These are phyloP conservation scores for Prunus armeniaca DNA, from an alignment of 306 rosid genomes.

Conservation along the genomic window DNA sequence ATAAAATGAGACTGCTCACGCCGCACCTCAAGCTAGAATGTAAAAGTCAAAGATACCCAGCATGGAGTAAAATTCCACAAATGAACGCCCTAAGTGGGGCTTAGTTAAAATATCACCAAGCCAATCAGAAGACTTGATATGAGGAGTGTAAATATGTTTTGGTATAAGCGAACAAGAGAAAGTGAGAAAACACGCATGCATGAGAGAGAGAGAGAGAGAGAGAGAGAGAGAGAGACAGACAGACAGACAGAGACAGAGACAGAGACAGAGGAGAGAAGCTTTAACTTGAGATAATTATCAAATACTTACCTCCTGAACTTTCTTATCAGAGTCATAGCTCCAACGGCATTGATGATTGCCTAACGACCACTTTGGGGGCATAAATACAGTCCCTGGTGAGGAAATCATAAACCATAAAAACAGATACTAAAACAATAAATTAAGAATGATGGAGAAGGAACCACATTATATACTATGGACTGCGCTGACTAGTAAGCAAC, in stretches of 20 bases:
- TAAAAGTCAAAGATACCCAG: background rate
- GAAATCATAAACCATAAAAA: constrained; percentile 5
- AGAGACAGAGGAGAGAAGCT: background rate
- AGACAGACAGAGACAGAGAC: no score
- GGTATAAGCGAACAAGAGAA: background rate
- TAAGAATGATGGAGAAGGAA: background rate
- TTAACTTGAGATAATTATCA: background rate
- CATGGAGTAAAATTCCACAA: background rate
- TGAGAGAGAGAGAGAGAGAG: background rate
- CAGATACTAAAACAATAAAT: background rate
- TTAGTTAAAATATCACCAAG: background rate
- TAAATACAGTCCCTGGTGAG: constrained; percentile 63
- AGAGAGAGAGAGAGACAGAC: no score
- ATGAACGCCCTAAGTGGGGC: background rate
- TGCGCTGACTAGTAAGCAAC: background rate
- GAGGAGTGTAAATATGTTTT: background rate
- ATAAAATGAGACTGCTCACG: background rate
- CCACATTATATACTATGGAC: background rate
- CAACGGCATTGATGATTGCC: constrained; percentile 96
- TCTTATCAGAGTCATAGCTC: constrained; percentile 69
- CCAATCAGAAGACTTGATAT: background rate
- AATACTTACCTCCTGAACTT: constrained; percentile 66
- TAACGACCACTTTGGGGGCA: constrained; percentile 96
- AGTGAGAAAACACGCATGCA: background rate
- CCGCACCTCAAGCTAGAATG: background rate